Evolutionary conservation across 345 rosid species (phyloP), one percentile per base, ranked within the genome.

Genomic region (Mangifera indica): DNA sequence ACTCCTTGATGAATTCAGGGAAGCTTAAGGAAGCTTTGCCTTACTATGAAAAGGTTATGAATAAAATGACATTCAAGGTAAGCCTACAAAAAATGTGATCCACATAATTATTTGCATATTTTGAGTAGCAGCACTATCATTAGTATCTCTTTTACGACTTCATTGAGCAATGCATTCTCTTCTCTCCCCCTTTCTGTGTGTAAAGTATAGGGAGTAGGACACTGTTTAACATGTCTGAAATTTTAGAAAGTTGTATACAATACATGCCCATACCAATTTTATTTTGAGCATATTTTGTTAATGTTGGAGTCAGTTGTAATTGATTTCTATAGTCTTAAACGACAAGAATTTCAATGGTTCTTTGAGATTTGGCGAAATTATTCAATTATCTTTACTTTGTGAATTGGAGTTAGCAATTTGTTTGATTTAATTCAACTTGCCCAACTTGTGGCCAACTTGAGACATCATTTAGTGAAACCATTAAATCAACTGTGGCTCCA

Each of bases 1-100:
- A 91, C 78, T 80, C 86, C 60, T 82, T 89, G 74, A 88, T 93
- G 98, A 87, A 88, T 76, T 81, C 84, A 22, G 97, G 97, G 71
- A 87, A 77, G 76, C 94, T 93, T 55, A 84, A 88, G 73, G 92
- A 89, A 67, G 92, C 97, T 60, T 56, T 93, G 65, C 80, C 88
- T 2, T 87, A 71, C 73, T 93, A 85, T 64, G 88, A 89, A 74
- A 76, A 74, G 56, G 87, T 91, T 73, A 93, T 91, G 91, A 80
- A 85, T 66, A 83, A 84, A 70, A 77, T 89, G 84, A 79, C 83
- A 58, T 91, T 87, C 77, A 78, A 87, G 97, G 97, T 93, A 80
- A 79, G 65, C 70, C 80, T 65, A 56, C 26, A 34, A n/a, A 72
- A 71, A 48, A 57, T 42, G 7, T 34, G 63, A 70, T 46, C 53